These are phyloP conservation scores for Volvox carteri DNA, from an alignment of 163 green algal species.

Conservation along the genomic window DNA sequence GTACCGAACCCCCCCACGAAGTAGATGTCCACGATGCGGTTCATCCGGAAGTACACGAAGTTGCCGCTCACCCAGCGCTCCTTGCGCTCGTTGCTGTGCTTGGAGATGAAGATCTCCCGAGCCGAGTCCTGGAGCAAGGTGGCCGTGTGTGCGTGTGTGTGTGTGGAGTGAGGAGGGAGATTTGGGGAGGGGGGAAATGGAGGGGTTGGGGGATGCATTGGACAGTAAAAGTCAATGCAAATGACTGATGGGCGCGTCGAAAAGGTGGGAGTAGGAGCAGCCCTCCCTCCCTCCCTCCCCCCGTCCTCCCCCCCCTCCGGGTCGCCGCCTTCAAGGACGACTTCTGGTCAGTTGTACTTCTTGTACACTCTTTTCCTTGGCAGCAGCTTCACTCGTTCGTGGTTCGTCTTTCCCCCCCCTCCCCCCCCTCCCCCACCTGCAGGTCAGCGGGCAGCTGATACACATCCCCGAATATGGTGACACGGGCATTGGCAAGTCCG, in stretches of 20 bases:
- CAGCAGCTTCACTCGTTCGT: no score
- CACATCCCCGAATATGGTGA: slow-evolving; percentile 96
- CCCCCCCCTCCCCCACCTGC: slow-evolving; percentile 71
- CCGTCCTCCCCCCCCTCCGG: no score
- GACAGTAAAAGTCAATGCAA: no score
- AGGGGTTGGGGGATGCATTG: background rate
- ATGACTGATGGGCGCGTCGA: background rate
- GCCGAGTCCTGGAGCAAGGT: slow-evolving; percentile 69
- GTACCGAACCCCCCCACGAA: slow-evolving; percentile 99
- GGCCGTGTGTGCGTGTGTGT: no score
- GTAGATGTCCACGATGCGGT: slow-evolving; percentile 97
- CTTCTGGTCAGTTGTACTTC: no score
- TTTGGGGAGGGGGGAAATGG: background rate
- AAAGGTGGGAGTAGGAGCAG: background rate
- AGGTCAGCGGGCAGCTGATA: slow-evolving; percentile 75
- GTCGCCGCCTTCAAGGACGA: no score
- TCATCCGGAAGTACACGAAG: slow-evolving; percentile 95
- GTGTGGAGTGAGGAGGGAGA: background rate
- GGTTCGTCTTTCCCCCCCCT: no score
- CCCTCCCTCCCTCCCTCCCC: background rate
- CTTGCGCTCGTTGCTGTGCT: slow-evolving; percentile 79
- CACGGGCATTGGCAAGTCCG: slow-evolving; percentile 94
- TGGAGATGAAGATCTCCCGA: slow-evolving; percentile 79
- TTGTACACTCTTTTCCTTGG: no score
- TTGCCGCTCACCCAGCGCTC: slow-evolving; percentile 87